Evolutionary conservation across 768 basidiomycete genomes (phyloP).

Genomic region (Rhodotorula babjevae): DNA sequence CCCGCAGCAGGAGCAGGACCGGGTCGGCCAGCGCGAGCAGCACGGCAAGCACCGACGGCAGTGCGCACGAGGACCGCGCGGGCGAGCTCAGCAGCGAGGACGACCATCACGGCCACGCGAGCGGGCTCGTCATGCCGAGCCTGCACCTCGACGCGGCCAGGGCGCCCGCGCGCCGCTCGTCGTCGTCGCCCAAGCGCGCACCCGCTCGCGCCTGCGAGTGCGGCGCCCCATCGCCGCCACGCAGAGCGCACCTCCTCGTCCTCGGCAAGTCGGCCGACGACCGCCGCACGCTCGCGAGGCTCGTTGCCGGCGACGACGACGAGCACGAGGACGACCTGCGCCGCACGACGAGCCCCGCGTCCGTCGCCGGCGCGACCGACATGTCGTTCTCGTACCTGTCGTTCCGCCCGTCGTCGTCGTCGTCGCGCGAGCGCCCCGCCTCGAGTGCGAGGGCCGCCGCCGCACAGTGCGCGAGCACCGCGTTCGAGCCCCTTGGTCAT

Average conservation of each 20-base stretch:
- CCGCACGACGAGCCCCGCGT: neutral
- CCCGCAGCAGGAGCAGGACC: neutral
- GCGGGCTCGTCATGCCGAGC: slow-evolving; percentile 30
- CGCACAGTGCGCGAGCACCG: too few species aligned
- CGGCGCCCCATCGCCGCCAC: too few species aligned
- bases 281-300: slow-evolving; percentile 10
- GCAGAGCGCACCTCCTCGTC: slow-evolving; percentile 6
- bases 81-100: slow-evolving; percentile 10
- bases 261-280: slow-evolving; percentile 20
- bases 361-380: slow-evolving; percentile 2
- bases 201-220: too few species aligned
- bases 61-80: slow-evolving; percentile 4
- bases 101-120: neutral
- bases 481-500: neutral
- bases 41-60: slow-evolving; percentile 23
- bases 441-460: neutral
- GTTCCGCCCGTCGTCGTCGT: neutral
- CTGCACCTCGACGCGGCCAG: slow-evolving; percentile 1
- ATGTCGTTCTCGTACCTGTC: slow-evolving; percentile 16
- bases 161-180: too few species aligned
- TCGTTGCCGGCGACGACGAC: slow-evolving; percentile 10
- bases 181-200: too few species aligned
- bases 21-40: slow-evolving; percentile 14
- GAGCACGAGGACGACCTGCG: slow-evolving; percentile 4
- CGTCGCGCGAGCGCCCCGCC: neutral